phyloP scores from a whole-genome alignment of 2,329 filamentous ascomycete species.

The Claviceps sp. region DNA sequence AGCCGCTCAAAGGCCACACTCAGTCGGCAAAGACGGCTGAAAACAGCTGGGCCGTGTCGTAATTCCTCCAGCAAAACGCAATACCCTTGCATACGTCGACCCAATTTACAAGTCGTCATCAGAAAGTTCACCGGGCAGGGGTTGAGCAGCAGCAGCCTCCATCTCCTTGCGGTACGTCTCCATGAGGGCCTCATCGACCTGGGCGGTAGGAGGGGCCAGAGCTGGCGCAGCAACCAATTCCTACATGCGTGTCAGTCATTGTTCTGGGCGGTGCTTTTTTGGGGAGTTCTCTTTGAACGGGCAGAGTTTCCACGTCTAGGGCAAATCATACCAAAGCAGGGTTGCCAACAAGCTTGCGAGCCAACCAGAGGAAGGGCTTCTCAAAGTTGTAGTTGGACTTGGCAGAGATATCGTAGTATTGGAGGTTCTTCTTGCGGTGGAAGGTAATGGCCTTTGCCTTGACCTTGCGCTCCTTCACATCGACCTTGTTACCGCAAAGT shows the following conservation, averaged over 20 bases:
- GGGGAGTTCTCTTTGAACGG: not conserved
- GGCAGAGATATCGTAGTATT: conserved; percentile 99
- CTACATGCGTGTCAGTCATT: conserved; percentile 32
- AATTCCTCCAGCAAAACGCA: conserved; percentile 10
- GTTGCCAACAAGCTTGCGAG: conserved; percentile 96
- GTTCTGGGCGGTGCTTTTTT: not conserved
- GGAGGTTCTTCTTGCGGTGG: conserved; percentile 99
- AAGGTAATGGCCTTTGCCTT: conserved; percentile 99
- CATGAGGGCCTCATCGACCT: conserved; percentile 74
- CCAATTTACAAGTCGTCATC: conserved; percentile 48
- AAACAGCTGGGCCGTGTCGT: conserved; percentile 13
- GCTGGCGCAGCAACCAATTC: conserved; percentile 95
- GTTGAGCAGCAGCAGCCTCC: conserved; percentile 62
- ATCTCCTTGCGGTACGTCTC: conserved; percentile 81
- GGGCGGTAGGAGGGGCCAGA: conserved; percentile 83
- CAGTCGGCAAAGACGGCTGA: conserved; percentile 8
- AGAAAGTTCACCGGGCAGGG: conserved; percentile 91
- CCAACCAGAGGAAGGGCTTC: conserved; percentile 99
- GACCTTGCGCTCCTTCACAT: conserved; percentile 99
- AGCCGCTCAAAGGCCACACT: conserved; percentile 19
- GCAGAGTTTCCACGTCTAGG: not conserved
- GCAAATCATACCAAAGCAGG: conserved; percentile 25
- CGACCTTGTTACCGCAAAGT: conserved; percentile 97
- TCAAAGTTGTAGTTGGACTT: conserved; percentile 99
- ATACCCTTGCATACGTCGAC: conserved; percentile 9